Conservation (phyloP, 1,284 basidiomycete species). For the Naganishia albida region DNA sequence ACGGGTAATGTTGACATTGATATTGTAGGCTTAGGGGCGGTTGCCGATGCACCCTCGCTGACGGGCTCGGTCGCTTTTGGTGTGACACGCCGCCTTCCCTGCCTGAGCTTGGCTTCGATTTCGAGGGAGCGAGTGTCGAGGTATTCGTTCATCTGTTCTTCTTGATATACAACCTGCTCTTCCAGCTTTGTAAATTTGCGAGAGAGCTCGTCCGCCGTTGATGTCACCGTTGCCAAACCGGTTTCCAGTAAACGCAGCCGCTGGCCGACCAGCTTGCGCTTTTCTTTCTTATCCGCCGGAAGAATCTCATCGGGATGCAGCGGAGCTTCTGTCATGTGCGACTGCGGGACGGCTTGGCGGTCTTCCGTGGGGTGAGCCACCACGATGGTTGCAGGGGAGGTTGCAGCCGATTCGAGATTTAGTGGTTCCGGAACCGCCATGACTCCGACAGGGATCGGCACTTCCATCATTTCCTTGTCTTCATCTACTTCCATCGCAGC, state of each 20-base stretch:
- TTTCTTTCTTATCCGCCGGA: not conserved
- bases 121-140: constrained; percentile 4
- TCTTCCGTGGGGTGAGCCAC: too few species aligned
- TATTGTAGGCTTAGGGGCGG: not conserved
- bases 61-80: not conserved
- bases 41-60: not conserved
- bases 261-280: constrained; percentile 4
- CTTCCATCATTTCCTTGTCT: too few species aligned
- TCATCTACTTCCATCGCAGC: too few species aligned
- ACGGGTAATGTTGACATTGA: not conserved
- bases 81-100: not conserved
- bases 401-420: not conserved
- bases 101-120: not conserved
- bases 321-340: too few species aligned
- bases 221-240: not conserved
- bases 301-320: not conserved
- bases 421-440: not conserved
- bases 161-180: constrained; percentile 16
- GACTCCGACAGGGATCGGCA: too few species aligned
- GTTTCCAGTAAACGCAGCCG: not conserved
- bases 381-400: too few species aligned
- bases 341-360: too few species aligned
- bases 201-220: constrained; percentile 12
- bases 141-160: constrained; percentile 22
- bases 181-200: constrained; percentile 10